Evolutionary conservation across 2,329 filamentous ascomycete genomes (phyloP).

Genomic region (Cladorrhinum sp.): DNA sequence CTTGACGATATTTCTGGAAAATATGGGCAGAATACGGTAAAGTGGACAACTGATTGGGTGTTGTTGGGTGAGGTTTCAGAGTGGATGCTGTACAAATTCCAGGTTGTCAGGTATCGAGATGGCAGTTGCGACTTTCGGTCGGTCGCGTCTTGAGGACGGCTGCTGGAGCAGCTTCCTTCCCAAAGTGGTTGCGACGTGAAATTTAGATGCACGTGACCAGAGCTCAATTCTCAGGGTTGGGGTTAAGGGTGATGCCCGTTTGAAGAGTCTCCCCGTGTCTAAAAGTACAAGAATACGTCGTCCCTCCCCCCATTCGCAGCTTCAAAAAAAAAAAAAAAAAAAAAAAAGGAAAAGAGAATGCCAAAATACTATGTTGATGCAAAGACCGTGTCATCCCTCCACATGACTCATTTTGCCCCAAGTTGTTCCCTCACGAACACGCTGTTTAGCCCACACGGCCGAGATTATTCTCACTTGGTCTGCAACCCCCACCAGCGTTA

Average conservation of each 20-base stretch:
- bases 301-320: background rate
- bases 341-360: background rate
- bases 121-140: background rate
- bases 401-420: background rate
- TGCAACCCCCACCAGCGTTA: background rate
- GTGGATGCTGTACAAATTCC: no score
- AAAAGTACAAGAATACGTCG: background rate
- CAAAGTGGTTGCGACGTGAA: background rate
- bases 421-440: background rate
- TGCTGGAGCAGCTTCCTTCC: background rate
- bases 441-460: background rate
- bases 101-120: background rate
- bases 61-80: no score
- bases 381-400: background rate
- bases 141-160: background rate
- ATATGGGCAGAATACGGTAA: background rate
- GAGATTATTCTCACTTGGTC: background rate
- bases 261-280: background rate
- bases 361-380: background rate
- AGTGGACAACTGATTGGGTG: no score
- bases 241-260: background rate
- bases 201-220: background rate
- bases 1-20: slow-evolving; percentile 40
- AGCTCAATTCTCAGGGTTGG: background rate
- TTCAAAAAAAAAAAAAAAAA: background rate